These are phyloP conservation scores for Carex cristatella DNA, from an alignment of 176 grass and related monocot genomes.

Conservation along the genomic window DNA sequence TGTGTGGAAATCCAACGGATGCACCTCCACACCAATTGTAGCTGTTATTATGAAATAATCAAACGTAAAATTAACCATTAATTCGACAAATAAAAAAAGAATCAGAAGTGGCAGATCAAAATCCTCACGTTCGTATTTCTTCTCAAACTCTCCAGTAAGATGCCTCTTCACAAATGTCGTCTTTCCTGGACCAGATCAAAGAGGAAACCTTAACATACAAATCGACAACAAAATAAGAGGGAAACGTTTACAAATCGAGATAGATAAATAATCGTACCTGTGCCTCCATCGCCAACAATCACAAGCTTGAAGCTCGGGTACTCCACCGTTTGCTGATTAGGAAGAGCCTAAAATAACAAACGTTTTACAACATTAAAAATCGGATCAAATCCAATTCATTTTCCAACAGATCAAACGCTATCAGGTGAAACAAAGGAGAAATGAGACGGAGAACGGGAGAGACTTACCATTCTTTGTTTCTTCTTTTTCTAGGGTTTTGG, in stretches of 20 bases:
- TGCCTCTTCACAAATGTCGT: slow-evolving; percentile 22
- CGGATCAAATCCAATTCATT: not conserved
- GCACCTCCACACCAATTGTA: slow-evolving; percentile 26
- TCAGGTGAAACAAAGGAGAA: not conserved
- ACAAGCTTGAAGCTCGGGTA: slow-evolving; percentile 28
- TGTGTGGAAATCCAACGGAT: slow-evolving; percentile 24
- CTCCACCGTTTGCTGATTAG: slow-evolving; percentile 29
- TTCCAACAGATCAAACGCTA: not conserved
- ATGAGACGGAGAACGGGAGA: not conserved
- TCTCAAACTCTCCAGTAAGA: slow-evolving; percentile 25
- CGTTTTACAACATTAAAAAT: not conserved
- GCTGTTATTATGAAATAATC: not conserved
- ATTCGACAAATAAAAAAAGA: not conserved
- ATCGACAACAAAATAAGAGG: not conserved
- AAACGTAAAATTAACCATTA: not conserved
- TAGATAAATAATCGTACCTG: not conserved
- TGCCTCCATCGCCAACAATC: slow-evolving; percentile 25
- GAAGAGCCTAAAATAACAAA: slow-evolving; percentile 25
- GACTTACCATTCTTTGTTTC: not conserved
- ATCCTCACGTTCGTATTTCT: slow-evolving; percentile 14
- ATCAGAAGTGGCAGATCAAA: not conserved
- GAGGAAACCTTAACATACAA: not conserved
- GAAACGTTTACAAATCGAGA: not conserved
- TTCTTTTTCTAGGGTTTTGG: slow-evolving; percentile 1
- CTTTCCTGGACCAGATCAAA: not conserved